Evolutionary conservation across 208 protist species (phyloP).

Genomic region (Crithidia mellificae): DNA sequence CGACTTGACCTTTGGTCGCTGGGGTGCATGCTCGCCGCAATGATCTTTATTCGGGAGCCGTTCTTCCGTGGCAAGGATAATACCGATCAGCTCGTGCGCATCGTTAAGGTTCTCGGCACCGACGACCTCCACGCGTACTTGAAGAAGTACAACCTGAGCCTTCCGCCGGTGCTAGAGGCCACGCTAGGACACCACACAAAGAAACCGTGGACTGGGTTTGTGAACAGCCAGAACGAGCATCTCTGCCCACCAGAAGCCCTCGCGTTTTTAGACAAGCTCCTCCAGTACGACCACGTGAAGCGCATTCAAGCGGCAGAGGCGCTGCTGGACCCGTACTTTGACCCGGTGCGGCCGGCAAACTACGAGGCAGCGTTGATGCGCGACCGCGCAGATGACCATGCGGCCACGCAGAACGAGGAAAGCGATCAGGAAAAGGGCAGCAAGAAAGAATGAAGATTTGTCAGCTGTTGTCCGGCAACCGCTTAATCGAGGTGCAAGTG

Average conservation of each 20-base stretch:
- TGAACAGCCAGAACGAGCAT: conserved; percentile 95
- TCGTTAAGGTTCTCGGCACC: conserved; percentile 97
- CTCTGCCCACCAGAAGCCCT: conserved; percentile 97
- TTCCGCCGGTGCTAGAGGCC: conserved; percentile 91
- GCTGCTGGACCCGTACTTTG: conserved; percentile 99
- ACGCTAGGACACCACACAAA: conserved; percentile 83
- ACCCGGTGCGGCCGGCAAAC: conserved; percentile 75
- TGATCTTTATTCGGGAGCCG: conserved; percentile 99
- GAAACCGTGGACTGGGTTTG: conserved; percentile 94
- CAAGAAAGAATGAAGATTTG: conserved; percentile 1
- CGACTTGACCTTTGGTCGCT: conserved; percentile 99
- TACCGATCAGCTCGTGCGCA: conserved; percentile 98
- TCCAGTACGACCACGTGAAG: conserved; percentile 97
- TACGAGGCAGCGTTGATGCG: conserved; percentile 9
- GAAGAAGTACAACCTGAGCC: conserved; percentile 96
- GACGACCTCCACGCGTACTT: conserved; percentile 96
- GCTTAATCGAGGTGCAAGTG: no score
- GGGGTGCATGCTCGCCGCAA: conserved; percentile 99
- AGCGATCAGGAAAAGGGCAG: conserved; percentile 21
- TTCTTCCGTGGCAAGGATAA: conserved; percentile 99
- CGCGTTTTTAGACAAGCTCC: conserved; percentile 97
- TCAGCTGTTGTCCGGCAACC: no score
- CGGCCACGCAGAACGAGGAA: conserved; percentile 22
- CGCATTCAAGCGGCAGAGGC: conserved; percentile 98
- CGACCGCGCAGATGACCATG: neutral